These are phyloP conservation scores for Boletellus ananas DNA, from an alignment of 768 basidiomycete genomes.

Conservation along the genomic window DNA sequence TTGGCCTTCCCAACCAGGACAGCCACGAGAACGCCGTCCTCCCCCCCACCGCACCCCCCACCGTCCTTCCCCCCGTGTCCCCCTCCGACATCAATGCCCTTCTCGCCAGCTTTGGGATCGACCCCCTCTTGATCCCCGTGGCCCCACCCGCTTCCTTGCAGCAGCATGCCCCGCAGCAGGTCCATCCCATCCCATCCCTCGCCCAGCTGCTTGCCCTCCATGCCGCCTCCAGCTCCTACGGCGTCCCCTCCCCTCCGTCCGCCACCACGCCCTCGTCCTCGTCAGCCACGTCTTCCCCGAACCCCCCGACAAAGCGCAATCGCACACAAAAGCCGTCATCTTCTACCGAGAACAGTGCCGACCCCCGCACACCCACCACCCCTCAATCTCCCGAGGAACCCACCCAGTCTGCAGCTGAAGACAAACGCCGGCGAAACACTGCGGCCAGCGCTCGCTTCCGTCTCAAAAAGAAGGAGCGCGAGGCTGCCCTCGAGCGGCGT, in stretches of 20 bases:
- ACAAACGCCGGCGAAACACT: slow-evolving; percentile 92
- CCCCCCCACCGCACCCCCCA: slow-evolving; percentile 36
- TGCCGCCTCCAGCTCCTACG: slow-evolving; percentile 30
- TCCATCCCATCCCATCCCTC: slow-evolving; percentile 47
- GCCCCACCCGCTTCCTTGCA: slow-evolving; percentile 25
- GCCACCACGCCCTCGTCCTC: slow-evolving; percentile 13
- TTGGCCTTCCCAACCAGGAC: slow-evolving; percentile 42
- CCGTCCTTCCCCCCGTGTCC: slow-evolving; percentile 26
- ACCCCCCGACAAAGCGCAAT: slow-evolving; percentile 43
- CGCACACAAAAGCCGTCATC: slow-evolving; percentile 53
- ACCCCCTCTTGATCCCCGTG: slow-evolving; percentile 38
- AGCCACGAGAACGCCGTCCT: slow-evolving; percentile 58
- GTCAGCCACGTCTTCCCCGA: slow-evolving; percentile 12
- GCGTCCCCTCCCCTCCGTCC: slow-evolving; percentile 9
- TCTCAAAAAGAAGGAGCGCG: slow-evolving; percentile 94
- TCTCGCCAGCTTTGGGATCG: slow-evolving; percentile 38
- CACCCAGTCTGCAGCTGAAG: slow-evolving; percentile 52
- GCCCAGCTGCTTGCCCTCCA: slow-evolving; percentile 69
- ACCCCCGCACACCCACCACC: slow-evolving; percentile 26
- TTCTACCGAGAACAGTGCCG: slow-evolving; percentile 14
- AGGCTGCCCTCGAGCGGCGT: slow-evolving; percentile 80
- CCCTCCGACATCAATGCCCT: slow-evolving; percentile 42
- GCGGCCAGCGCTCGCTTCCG: slow-evolving; percentile 92
- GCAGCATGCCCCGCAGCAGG: slow-evolving; percentile 19
- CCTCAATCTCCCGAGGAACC: slow-evolving; percentile 29